Evolutionary conservation across 2,329 filamentous ascomycete species (phyloP), one percentile per base, ranked within the genome.

Genomic region (Fusarium goolgardi): DNA sequence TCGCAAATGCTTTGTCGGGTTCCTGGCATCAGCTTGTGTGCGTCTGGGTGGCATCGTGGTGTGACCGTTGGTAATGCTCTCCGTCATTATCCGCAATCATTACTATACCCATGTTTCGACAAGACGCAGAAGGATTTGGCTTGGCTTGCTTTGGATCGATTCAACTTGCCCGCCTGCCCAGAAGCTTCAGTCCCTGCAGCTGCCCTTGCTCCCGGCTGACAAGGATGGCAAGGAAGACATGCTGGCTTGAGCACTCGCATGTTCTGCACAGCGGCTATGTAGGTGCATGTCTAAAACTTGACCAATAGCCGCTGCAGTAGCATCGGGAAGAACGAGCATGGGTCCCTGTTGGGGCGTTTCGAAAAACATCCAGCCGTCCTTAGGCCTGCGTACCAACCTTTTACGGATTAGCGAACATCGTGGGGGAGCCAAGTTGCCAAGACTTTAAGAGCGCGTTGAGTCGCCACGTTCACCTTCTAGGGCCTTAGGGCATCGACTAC

Each of bases 191-290:
- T 77, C 75, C 75, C 75, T 77, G 75, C 75, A 77, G 73, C 67
- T 65, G 63, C 61, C 58, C 57, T 64, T 60, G 55, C 46, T 62
- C 58, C 67, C 57, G 59, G 54, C 41, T 41, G 55, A 60, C 71
- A 73, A 69, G 74, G 72, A 53, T 75, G 62, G 63, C 59, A 63
- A 69, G 63, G 65, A 65, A 67, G 61, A 62, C 62, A 71, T 65
- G 72, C 71, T 76, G 75, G 76, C 72, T 77, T 75, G 77, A 78
- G 75, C 77, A 79, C 77, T 78, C 78, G 77, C 78, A 79, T 79
- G 72, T 76, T 72, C 77, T 78, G 77, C 77, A 78, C 75, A 79
- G 78, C 78, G 78, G 78, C 76, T 79, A 80, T 80, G 78, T 79
- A 77, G 60, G 72, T 73, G 71, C 69, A 71, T 69, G 73, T 76